Base-by-base conservation (phyloP, 768 basidiomycete species). In the Russula ochroleuca region DNA sequence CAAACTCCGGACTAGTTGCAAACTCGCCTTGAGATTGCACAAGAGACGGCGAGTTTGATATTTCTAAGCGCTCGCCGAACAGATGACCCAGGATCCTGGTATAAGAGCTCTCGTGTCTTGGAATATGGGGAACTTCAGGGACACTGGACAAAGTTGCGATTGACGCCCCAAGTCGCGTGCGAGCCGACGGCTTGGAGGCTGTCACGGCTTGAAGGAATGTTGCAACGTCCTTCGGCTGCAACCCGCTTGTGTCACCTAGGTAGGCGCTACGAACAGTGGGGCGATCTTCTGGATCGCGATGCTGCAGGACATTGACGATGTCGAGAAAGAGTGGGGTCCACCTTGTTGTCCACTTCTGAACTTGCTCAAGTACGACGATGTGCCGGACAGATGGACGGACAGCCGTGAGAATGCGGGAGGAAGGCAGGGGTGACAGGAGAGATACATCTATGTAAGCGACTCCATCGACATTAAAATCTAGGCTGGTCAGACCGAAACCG, bases 1-100 rank as follows among this genome's bases (percentile, higher is more conserved):
- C 96, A 71, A 88, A 98, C 72, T 98, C 93, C 2, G 96, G 97
- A n/a, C 83, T 88, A 11, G 94, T 96, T 19, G 93, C 92, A 50
- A 85, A 74, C 50, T 81, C 77, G 13, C 93, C 94, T 62, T 89
- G 83, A 15, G 85, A 74, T 11, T 82, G 72, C 56, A 93, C 85
- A 19, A 89, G 80, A 48, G 82, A 77, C 0, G 93, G 94, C 3
- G 88, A 85, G 75, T 99, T 98, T 70, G 87, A 80, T 63, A 99
- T 81, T 65, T 94, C 87, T 0, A 98, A 78, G 2, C 91, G 83
- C 9, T 86, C 83, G 47, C 78, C 80, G 72, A 98, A 95, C 38
- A 97, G 78, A 61, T 92, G 88, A 7, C 80, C 74, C 59, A 99
- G 84, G 28, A 98, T 88, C 73, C 88, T 90, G 66, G 90, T 94